Base-by-base conservation (phyloP, 352 stramenopile genomes). In the Globisporangium camurandrum region DNA sequence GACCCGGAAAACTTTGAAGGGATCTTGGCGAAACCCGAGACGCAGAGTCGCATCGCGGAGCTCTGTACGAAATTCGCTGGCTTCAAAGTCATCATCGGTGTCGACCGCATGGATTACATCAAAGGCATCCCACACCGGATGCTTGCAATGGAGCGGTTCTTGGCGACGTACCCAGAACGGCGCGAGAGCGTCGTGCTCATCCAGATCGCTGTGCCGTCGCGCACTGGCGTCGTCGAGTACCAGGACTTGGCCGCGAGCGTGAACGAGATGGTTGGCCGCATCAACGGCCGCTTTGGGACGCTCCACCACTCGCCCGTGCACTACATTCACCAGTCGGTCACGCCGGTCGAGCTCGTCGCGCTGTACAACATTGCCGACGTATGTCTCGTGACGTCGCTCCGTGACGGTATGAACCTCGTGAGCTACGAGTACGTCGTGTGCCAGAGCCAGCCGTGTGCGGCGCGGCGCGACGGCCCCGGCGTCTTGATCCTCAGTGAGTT, bases 101-200 rank as follows among this genome's bases (percentile, higher is more conserved):
- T 95, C 33, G 83, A 94, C 27, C 64, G 76, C 27, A 76, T 95
- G 10, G 85, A 95, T 62, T 79, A 91, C 19, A 91, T 87, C 64
- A 96, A 95, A 60, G 86, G 86, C 19, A 93, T 96, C 41, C 86
- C 86, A 8, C 76, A 95, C 56, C 93, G 92, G 41, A 66, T 96
- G 51, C 53, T 94, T 24, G 86, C 78, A 22, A 88, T 96, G 63
- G 86, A 96, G 57, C 64, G 73, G 1, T 92, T 93, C 30, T 24
- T 56, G 16, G 31, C 49, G 10, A 43, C 31, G 49, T 56, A 56
- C 57, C 84, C 86, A 4, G 81, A 98, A 54, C 97, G 88, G 84
- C 79, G 89, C 31, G 88, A 94, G 40, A 97, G 97, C 66, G 88
- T 98, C 41, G 90, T 96, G n/a, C 61, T 98, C 24, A 89, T 98